Base-by-base conservation (phyloP, 177 flowering plant species). In the Tripterygium wilfordii region DNA sequence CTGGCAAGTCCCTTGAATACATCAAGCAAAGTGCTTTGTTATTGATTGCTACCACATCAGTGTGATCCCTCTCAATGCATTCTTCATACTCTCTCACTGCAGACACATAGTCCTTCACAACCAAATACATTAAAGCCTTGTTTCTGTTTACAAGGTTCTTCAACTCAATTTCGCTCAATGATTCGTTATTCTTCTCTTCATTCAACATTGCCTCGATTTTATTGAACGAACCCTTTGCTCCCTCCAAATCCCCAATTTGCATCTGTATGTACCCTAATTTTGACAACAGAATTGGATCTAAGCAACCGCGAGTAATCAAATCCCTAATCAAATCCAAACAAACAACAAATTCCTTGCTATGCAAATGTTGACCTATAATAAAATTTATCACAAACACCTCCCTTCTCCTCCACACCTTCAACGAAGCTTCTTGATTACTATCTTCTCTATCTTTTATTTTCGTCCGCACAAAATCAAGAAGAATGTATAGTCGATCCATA, bases 21-120 rank as follows among this genome's bases (percentile, higher is more conserved):
- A 90, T 87, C 92, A 94, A 81, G 49, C 97, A 89, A 43, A 94
- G 56, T 0, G 90, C 95, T 53, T 94, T 94, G 50, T 89, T 87
- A 62, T 94, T 94, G 21, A 87, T 57, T 0, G 99, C 92, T 29
- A 85, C 82, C 15, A 68, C 70, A 68, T 94, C 99, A 0, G 64
- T 17, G 0, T 60, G 62, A 51, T 87, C 96, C 61, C 95, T 74
- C 62, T 87, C 97, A 24, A 90, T 80, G 49, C 97, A 90, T 46
- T 76, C 84, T 5, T 85, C 92, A 25, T 85, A 94, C 78, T 87
- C 99, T 65, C 96, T 85, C 61, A 90, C 92, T 0, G 97, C 99
- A 0, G 97, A 84, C 13, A 77, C 78, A 64, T 89, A 94, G 74
- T 94, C 99, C 68, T 89, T 90, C 41, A 58, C 96, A 15, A 94